Percentiles rank a stretch among this genome's conserved stretches.
Evolutionary conservation across 352 stramenopile genomes (phyloP).

Genomic region (Thraustochytrium striatum): DNA sequence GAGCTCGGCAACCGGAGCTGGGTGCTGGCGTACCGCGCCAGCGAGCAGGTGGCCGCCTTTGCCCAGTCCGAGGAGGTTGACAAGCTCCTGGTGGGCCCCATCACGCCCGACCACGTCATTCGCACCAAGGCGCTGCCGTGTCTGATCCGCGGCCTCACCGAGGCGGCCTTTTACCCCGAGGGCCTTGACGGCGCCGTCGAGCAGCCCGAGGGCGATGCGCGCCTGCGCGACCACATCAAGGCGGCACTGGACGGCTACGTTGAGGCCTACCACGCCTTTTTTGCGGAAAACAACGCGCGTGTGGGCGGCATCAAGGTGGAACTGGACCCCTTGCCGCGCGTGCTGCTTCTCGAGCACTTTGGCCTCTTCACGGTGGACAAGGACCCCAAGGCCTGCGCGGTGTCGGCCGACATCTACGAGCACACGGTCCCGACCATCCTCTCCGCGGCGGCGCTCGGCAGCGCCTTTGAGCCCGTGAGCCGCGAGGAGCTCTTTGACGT

Average conservation of each 20-base stretch:
- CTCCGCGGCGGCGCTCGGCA: not conserved
- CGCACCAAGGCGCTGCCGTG: conserved; percentile 23
- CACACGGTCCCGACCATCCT: conserved; percentile 38
- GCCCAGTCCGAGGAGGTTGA: conserved; percentile 39
- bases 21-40: conserved; percentile 20
- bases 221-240: not conserved
- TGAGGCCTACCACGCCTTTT: conserved; percentile 22
- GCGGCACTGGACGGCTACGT: conserved; percentile 20
- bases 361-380: conserved; percentile 29
- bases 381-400: conserved; percentile 23
- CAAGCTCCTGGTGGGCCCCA: conserved; percentile 12
- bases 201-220: conserved; percentile 1
- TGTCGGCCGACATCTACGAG: conserved; percentile 36
- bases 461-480: conserved; percentile 25
- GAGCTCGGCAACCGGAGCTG: not conserved
- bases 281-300: conserved; percentile 21
- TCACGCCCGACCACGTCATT: conserved; percentile 42
- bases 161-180: conserved; percentile 7
- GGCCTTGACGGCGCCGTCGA: conserved; percentile 11
- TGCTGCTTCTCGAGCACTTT: conserved; percentile 44
- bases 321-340: conserved; percentile 29
- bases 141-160: conserved; percentile 3
- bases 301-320: conserved; percentile 16
- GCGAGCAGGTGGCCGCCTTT: not conserved
- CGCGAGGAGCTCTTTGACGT: conserved; percentile 34